Evolutionary conservation across 2,329 filamentous ascomycete genomes (phyloP).

Genomic region (Nannizzia gypsea): DNA sequence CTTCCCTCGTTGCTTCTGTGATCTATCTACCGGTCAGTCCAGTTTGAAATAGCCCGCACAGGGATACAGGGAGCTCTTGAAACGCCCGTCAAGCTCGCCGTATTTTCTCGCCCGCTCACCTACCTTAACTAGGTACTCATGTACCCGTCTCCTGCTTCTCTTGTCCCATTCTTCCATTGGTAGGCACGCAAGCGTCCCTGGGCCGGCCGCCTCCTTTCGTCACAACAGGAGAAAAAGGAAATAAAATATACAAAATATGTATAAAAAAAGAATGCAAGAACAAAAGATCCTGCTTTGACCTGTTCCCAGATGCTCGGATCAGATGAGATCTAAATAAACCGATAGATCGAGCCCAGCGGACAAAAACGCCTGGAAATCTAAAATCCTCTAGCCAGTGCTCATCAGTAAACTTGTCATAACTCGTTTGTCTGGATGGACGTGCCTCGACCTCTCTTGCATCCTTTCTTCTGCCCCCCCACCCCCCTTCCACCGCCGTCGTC

Average conservation of each 20-base stretch:
- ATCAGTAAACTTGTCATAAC: neutral
- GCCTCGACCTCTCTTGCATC: too few relatives aligned
- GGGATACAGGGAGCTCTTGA: conserved; percentile 3
- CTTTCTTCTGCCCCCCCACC: neutral
- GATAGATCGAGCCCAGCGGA: neutral
- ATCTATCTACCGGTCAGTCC: neutral
- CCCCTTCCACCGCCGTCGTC: neutral
- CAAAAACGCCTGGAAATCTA: neutral
- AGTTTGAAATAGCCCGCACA: conserved; percentile 1
- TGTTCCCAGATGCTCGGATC: neutral
- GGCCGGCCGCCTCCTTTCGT: neutral
- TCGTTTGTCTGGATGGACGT: neutral
- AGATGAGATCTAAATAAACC: neutral
- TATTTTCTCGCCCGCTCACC: neutral
- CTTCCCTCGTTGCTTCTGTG: neutral
- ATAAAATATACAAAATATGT: neutral
- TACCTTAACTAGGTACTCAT: neutral
- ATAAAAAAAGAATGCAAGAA: neutral
- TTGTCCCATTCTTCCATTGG: neutral
- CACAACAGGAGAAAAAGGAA: neutral
- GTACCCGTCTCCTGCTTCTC: neutral
- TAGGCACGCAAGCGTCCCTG: neutral
- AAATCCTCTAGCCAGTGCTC: neutral
- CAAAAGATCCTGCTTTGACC: neutral
- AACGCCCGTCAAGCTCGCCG: neutral